phyloP scores from a whole-genome alignment of 2,329 filamentous ascomycete genomes.

The Pyrenophora graminea region DNA sequence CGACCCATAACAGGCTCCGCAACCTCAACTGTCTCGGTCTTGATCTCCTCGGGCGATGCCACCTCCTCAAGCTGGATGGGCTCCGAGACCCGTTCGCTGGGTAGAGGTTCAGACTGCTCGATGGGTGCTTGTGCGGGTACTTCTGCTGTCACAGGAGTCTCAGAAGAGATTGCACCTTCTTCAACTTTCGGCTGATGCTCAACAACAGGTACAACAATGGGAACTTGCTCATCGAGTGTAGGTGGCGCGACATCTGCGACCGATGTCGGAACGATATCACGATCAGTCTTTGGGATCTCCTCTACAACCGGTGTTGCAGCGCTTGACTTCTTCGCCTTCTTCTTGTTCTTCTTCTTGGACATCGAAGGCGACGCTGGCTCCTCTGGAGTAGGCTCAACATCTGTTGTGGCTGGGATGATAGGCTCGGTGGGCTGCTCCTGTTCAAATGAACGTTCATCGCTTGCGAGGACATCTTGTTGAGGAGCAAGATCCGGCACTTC shows the following conservation, averaged over 20 bases:
- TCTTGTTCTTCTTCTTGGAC: conserved; percentile 32
- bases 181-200: conserved; percentile 3
- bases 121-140: background rate
- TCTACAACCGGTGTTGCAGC: conserved; percentile 16
- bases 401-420: conserved; percentile 16
- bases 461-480: background rate
- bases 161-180: background rate
- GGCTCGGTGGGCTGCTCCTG: conserved; percentile 6
- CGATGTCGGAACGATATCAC: conserved; percentile 1
- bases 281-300: background rate
- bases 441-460: conserved; percentile 6
- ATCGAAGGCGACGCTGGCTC: conserved; percentile 8
- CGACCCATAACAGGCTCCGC: conserved; percentile 26
- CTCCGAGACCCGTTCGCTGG: background rate
- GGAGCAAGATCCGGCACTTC: background rate
- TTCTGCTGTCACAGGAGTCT: conserved; percentile 4
- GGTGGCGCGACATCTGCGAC: background rate
- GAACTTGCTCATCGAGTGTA: background rate
- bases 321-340: conserved; percentile 34
- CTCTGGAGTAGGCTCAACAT: conserved; percentile 5
- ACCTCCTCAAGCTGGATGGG: background rate
- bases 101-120: conserved; percentile 3
- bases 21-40: background rate
- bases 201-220: background rate
- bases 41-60: conserved; percentile 1